Evolutionary conservation across 306 rosid genomes (phyloP).

Genomic region (Oxytropis ochrocephala): DNA sequence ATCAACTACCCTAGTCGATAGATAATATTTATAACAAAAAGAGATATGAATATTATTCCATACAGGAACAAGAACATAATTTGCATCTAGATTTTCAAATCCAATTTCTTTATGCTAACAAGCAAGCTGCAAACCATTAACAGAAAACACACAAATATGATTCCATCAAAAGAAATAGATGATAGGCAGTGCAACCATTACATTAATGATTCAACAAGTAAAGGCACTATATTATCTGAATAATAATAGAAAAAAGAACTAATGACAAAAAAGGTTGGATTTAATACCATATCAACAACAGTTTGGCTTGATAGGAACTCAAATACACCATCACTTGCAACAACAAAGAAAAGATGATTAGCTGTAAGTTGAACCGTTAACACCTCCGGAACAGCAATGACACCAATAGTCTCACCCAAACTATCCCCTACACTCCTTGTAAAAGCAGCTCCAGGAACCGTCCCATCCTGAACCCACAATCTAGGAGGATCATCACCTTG

Average conservation of each 20-base stretch:
- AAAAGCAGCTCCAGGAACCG: slow-evolving; percentile 93
- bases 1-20: not conserved
- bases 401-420: slow-evolving; percentile 86
- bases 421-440: slow-evolving; percentile 96
- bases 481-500: slow-evolving; percentile 87
- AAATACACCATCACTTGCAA: slow-evolving; percentile 95
- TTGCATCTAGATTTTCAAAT: not conserved
- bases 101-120: not conserved
- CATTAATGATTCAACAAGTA: not conserved
- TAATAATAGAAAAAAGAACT: not conserved
- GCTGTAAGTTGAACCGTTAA: slow-evolving; percentile 57
- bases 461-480: slow-evolving; percentile 76
- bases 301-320: slow-evolving; percentile 92
- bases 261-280: not conserved
- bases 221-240: slow-evolving; percentile 3
- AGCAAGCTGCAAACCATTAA: not conserved
- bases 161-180: not conserved
- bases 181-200: not conserved
- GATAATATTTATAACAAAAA: not conserved
- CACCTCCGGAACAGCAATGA: slow-evolving; percentile 80
- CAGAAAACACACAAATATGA: not conserved
- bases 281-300: slow-evolving; percentile 81
- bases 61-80: not conserved
- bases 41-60: not conserved
- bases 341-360: slow-evolving; percentile 77